Evolutionary conservation across 23 red algal genomes (phyloP), one percentile per base, ranked within the genome.

Genomic region (Agarophyton chilense): DNA sequence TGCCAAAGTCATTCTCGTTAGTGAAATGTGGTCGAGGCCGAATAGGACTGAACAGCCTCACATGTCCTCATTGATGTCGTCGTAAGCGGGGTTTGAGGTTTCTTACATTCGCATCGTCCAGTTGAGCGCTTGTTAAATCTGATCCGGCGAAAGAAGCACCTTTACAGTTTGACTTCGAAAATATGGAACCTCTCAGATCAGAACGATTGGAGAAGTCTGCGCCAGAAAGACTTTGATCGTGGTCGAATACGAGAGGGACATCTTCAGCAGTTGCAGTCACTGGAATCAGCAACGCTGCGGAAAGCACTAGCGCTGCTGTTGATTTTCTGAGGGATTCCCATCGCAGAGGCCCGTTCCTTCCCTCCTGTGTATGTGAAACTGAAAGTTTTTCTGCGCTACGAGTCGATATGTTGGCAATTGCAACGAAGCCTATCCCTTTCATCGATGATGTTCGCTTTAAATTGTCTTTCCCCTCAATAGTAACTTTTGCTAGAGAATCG

Each of bases 51-150:
- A 35, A 25, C 18, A 36, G 35, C 29, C 60, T 12, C 21, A 35
- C 7, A 65, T 11, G 2, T 65, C 31, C 32, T 11, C 10, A 65
- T 17, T 65, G 28, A 29, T 29, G 56, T 32, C 24, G 18, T 32
- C 24, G 18, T 36, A 12, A 9, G 32, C 16, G 60, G 35, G 9
- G 22, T 35, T 65, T 81, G 49, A 5, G 4, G 45, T 47, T 29
- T 19, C 85, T 67, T 91, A 91, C 76, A 82, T 82, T 82, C 22
- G 88, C 83, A 60, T 95, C 84, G 58, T 86, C 84, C 24, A 95
- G 78, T 68, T 95, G 84, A 16, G 92, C 92, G 46, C 64, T 78
- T 2, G 76, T 86, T 25, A 94, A 74, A 52, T 94, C 92, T 38
- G 92, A 66, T 5, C 77, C 77, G 4, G 41, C 64, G 24, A 94